Evolutionary conservation across 345 rosid species (phyloP), one percentile per base, ranked within the genome.

Genomic region (Alliaria petiolata): DNA sequence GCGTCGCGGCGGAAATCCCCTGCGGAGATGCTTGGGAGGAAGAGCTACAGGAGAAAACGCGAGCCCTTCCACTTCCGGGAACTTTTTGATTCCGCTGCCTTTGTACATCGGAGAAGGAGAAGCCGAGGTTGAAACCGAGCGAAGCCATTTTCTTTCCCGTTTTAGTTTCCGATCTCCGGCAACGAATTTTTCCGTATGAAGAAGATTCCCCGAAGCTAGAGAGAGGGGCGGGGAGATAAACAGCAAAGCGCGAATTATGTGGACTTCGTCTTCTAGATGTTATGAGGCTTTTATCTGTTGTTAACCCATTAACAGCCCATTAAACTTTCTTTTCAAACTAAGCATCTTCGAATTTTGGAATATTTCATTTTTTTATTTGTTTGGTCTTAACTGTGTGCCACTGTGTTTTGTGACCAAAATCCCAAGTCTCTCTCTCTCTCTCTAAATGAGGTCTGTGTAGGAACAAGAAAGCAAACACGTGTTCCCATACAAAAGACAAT

Each of bases 121-220:
- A 79, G 3, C 68, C 76, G 68, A 72, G 58, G 42, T 67, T 50
- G 52, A 81, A 70, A 72, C 69, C 71, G 19, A 83, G 43, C 60
- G 85, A 54, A 35, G 89, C 82, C 89, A 86, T 85, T n/a, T n/a
- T n/a, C n/a, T n/a, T n/a, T n/a, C n/a, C n/a, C n/a, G n/a, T n/a
- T n/a, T n/a, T n/a, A n/a, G n/a, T n/a, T 55, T 35, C 76, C 33
- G 76, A 44, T 72, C 34, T 17, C 60, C 59, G 67, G 64, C 64
- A 16, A 44, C 30, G 52, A 61, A 28, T 28, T 4, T 34, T 26
- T 44, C 3, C 13, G 36, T 14, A 45, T 2, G 44, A 17, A 30
- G 22, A 65, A 40, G 22, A 35, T 35, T 36, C 16, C n/a, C 25
- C 15, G 16, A 49, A 50, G 20, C 7, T n/a, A 26, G 20, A 28